Conservation (phyloP, 2,329 filamentous ascomycete species). For the Nothophaeocryptopus gaeumannii region DNA sequence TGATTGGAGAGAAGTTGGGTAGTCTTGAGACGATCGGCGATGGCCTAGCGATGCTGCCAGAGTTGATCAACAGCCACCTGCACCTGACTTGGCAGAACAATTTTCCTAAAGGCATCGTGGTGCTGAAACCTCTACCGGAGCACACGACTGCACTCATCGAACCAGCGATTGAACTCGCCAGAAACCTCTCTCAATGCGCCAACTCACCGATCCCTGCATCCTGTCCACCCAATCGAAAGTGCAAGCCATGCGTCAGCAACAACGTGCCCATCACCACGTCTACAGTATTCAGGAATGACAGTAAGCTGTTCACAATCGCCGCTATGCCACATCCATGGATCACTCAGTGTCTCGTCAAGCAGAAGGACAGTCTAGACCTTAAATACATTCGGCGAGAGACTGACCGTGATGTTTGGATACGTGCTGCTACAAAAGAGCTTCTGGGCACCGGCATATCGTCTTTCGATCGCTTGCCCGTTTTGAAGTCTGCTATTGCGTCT, state of each 20-base stretch:
- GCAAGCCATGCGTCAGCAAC: constrained; percentile 68
- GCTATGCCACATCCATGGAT: constrained; percentile 92
- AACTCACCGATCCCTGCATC: constrained; percentile 68
- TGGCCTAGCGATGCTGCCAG: constrained; percentile 65
- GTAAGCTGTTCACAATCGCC: constrained; percentile 74
- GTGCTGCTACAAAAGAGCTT: constrained; percentile 65
- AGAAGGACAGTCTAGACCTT: constrained; percentile 37
- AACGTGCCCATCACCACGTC: constrained; percentile 66
- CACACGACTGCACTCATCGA: constrained; percentile 71
- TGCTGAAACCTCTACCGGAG: constrained; percentile 74
- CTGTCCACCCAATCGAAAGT: constrained; percentile 81
- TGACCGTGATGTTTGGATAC: constrained; percentile 75
- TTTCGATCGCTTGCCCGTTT: constrained; percentile 63
- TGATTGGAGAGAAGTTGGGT: constrained; percentile 62
- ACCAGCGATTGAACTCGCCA: constrained; percentile 69
- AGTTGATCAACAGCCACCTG: constrained; percentile 79
- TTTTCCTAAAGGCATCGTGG: constrained; percentile 72
- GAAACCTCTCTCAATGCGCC: constrained; percentile 72
- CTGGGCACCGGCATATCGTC: constrained; percentile 63
- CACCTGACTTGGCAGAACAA: constrained; percentile 80
- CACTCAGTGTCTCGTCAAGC: constrained; percentile 64
- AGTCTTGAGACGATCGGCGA: constrained; percentile 50
- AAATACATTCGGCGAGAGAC: constrained; percentile 56
- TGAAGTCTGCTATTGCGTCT: constrained; percentile 79
- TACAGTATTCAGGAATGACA: constrained; percentile 67